Percentiles rank a stretch among this genome's conserved stretches.
These are phyloP conservation scores for Microcera coccophila DNA, from an alignment of 2,329 filamentous ascomycete species.

Conservation along the genomic window DNA sequence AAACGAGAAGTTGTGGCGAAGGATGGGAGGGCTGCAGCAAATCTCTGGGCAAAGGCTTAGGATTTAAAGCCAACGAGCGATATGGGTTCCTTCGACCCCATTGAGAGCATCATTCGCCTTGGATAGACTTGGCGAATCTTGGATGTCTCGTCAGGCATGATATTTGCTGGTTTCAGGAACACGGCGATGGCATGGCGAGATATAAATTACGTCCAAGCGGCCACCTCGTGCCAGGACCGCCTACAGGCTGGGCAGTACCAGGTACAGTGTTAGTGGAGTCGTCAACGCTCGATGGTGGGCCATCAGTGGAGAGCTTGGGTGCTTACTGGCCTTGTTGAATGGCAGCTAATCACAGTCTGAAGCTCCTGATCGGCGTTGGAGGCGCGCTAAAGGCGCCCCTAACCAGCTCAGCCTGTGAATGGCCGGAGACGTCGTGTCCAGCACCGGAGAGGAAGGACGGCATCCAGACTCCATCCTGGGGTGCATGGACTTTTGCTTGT, in stretches of 20 bases:
- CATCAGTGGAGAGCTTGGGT: no score
- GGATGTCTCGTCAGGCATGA: neutral
- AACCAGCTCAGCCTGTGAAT: no score
- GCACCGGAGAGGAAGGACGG: neutral
- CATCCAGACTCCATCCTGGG: neutral
- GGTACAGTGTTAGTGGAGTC: no score
- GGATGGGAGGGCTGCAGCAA: slow-evolving; percentile 10
- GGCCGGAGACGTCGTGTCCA: neutral
- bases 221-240: no score
- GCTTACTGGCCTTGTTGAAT: no score
- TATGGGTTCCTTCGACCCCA: neutral
- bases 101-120: neutral
- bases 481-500: neutral
- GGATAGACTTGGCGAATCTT: neutral
- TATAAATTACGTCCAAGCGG: slow-evolving; percentile 19
- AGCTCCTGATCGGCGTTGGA: no score
- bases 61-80: slow-evolving; percentile 6
- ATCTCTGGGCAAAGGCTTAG: slow-evolving; percentile 4
- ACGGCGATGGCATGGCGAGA: slow-evolving; percentile 1
- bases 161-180: neutral
- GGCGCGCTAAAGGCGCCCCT: no score
- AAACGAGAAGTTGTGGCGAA: neutral
- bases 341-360: no score
- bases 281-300: slow-evolving; percentile 7
- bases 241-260: no score